A percentile compares a stretch with the other conserved stretches of the same genome.
Evolutionary conservation across 495 filamentous ascomycete species (phyloP).

Genomic region (Aspergillus bridgeri): DNA sequence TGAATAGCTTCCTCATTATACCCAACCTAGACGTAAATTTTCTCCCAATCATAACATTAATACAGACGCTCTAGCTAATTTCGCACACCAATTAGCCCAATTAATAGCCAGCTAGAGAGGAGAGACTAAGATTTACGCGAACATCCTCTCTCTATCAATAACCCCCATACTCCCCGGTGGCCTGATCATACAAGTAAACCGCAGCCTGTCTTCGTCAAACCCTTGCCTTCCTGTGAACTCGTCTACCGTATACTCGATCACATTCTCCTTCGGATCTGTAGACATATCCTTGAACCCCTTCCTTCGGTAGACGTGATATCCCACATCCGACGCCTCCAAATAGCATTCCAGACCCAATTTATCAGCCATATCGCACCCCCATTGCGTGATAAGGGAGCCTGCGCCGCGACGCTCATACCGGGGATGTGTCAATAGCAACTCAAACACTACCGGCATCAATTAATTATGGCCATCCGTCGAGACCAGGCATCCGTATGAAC

Average conservation of each 20-base stretch:
- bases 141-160: not conserved
- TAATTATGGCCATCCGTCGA: no score
- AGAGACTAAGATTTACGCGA: not conserved
- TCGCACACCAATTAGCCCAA: no score
- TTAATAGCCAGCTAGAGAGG: no score
- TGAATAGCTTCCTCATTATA: no score
- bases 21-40: no score
- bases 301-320: slow-evolving; percentile 1
- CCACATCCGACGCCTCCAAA: not conserved
- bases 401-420: not conserved
- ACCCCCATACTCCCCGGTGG: not conserved
- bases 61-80: no score
- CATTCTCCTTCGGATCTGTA: not conserved
- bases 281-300: slow-evolving; percentile 5
- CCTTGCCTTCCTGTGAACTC: not conserved
- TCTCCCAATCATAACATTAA: no score
- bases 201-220: not conserved
- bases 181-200: not conserved
- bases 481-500: not conserved
- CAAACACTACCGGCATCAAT: not conserved
- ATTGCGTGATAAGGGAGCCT: not conserved
- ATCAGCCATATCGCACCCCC: slow-evolving; percentile 2
- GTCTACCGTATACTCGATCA: not conserved
- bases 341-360: not conserved
- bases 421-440: not conserved